Evolutionary conservation across 2,329 filamentous ascomycete species (phyloP), one percentile per base, ranked within the genome.

Genomic region (Stagonosporopsis cucurbitacearum): DNA sequence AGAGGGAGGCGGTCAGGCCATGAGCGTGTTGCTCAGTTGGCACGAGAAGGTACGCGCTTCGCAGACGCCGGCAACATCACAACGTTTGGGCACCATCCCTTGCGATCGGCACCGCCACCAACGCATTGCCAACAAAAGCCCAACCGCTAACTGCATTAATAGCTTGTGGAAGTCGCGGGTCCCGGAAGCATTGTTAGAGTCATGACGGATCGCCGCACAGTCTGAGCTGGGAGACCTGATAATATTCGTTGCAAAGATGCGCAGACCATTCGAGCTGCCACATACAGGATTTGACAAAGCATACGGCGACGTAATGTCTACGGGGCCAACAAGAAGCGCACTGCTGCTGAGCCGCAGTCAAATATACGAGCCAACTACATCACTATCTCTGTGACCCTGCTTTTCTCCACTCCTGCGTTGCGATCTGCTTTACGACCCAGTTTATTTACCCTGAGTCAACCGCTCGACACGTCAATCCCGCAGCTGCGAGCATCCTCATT

Each of bases 21-120:
- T 98, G 95, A 98, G 95, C 73, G 95, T 99, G 47, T 77, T 99
- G 73, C 81, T 99, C 65, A 97, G 92, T 78, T 99, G 95, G 95
- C 95, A 99, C 75, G 95, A 99, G 82, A 99, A 97, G 80, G 80
- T 81, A 73, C 45, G 58, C 52, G 46, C 42, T 17, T n/a, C 22
- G 13, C 11, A 41, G 26, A 22, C 36, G 28, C 36, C 36, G 20
- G 2, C 8, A 28, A 9, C 7, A 22, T 36, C 12, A 23, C 19
- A 19, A 23, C 17, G 20, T 19, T 32, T 39, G 25, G 22, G 33
- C 49, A 40, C 3, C 3, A 30, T 23, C 44, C 30, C 32, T 42
- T 36, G 22, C 32, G 20, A 3, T 4, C 20, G 22, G 17, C 32
- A 19, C 13, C 19, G 23, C 23, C 48, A 23, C n/a, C n/a, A 33